Evolutionary conservation across 2,329 filamentous ascomycete genomes (phyloP).

Genomic region (Colletotrichum sp.): DNA sequence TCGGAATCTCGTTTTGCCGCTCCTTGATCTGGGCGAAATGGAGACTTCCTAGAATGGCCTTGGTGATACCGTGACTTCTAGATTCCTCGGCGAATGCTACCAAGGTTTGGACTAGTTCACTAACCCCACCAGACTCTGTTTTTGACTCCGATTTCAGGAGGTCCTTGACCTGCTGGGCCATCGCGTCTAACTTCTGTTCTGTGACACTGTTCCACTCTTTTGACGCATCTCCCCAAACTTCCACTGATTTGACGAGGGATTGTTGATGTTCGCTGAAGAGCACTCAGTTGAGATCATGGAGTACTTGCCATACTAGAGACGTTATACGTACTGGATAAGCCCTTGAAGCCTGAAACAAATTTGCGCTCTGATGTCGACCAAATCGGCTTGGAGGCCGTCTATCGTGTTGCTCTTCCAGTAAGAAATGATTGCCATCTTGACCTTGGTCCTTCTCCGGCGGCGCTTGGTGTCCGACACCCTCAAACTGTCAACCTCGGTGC

Average conservation of each 20-base stretch:
- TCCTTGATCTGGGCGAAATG: background rate
- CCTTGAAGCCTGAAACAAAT: background rate
- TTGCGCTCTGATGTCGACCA: background rate
- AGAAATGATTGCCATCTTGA: background rate
- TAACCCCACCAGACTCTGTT: background rate
- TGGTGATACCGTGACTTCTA: background rate
- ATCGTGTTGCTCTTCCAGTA: background rate
- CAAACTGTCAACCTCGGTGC: background rate
- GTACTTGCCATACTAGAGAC: too few relatives aligned
- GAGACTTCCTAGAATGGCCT: background rate
- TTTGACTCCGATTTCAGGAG: rapidly evolving
- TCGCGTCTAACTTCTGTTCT: rapidly evolving
- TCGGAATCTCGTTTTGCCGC: slow-evolving; percentile 31
- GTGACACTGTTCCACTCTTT: background rate
- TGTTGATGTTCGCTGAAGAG: background rate
- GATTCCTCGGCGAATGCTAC: background rate
- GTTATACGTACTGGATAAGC: background rate
- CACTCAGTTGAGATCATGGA: too few relatives aligned
- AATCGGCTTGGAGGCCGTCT: background rate
- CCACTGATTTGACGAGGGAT: rapidly evolving
- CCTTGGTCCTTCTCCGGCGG: background rate
- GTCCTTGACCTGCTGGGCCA: background rate
- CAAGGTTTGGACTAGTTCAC: background rate
- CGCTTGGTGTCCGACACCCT: background rate
- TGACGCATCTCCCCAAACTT: background rate